phyloP scores from a whole-genome alignment of 176 grass and related monocot genomes.

The Microstegium vimineum region DNA sequence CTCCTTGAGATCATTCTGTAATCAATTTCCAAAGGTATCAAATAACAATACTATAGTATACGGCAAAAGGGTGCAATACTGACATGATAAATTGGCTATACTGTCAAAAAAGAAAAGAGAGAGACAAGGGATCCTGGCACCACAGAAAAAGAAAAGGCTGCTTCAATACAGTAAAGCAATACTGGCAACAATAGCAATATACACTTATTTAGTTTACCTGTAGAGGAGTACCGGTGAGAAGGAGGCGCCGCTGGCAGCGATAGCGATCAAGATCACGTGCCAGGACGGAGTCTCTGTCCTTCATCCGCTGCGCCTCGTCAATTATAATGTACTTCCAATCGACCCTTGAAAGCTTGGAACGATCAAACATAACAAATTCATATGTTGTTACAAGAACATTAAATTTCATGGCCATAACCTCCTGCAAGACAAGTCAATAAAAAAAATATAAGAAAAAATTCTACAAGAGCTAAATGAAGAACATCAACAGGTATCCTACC shows the following conservation, averaged over 20 bases:
- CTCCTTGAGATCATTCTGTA: constrained; percentile 98
- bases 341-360: constrained; percentile 96
- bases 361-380: constrained; percentile 98
- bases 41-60: neutral
- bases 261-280: constrained; percentile 95
- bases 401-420: constrained; percentile 95
- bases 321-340: constrained; percentile 99
- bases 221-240: constrained; percentile 94
- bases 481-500: neutral
- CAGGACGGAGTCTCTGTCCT: constrained; percentile 94
- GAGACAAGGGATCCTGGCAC: neutral
- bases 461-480: neutral
- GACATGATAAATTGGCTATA: neutral
- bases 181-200: neutral
- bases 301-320: constrained; percentile 99
- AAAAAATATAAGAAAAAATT: neutral
- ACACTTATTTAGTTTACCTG: constrained; percentile 49
- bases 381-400: constrained; percentile 99
- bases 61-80: constrained; percentile 10
- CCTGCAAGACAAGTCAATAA: constrained; percentile 42
- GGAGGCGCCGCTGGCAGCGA: constrained; percentile 89
- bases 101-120: neutral
- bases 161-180: neutral
- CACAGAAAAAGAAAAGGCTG: neutral
- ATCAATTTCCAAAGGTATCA: constrained; percentile 21